Base-by-base conservation (phyloP, 306 rosid species). In the Cicer judaicum region DNA sequence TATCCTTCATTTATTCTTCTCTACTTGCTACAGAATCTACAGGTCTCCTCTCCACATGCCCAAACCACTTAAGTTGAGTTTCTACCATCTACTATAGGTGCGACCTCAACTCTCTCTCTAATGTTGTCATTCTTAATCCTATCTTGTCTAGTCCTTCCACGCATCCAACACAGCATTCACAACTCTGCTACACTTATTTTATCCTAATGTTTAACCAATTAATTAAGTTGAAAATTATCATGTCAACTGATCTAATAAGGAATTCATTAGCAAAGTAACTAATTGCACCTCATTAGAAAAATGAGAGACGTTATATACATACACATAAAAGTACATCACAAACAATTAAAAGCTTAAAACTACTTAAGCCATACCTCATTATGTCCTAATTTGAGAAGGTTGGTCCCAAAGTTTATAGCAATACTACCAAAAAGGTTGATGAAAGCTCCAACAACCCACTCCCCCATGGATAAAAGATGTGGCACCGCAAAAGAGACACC, bases 361-460 rank as follows among this genome's bases (percentile, higher is more conserved):
- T 54, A 39, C 38, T 24, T 12, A 49, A 36, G 2, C 0, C 75
- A 41, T 82, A 90, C 97, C 99, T 94, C 99, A 71, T 90, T 92
- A 70, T 94, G 99, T 44, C 99, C 99, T 79, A 90, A 81, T 81
- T 94, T 94, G 70, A 94, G 98, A 72, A 94, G 97, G 78, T 94
- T 94, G 69, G 96, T 94, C 47, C 99, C 97, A 73, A 94, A 94
- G 81, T 94, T 94, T 79, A 94, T 94, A 79, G 95, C 91, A 86
- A 94, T 82, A 91, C 99, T 94, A 66, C 99, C 99, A 42, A 92
- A 85, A 44, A 94, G 96, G 84, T 94, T 94, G 81, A 94, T 92
- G 80, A 94, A 78, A 71, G 97, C 99, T 84, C 99, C 99, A 81
- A 94, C 85, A 79, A 92, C 85, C 99, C 99, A 94, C 95, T 90